Evolutionary conservation across 2,329 filamentous ascomycete genomes (phyloP).

Genomic region (Ophiocordyceps camponoti-leonardi): DNA sequence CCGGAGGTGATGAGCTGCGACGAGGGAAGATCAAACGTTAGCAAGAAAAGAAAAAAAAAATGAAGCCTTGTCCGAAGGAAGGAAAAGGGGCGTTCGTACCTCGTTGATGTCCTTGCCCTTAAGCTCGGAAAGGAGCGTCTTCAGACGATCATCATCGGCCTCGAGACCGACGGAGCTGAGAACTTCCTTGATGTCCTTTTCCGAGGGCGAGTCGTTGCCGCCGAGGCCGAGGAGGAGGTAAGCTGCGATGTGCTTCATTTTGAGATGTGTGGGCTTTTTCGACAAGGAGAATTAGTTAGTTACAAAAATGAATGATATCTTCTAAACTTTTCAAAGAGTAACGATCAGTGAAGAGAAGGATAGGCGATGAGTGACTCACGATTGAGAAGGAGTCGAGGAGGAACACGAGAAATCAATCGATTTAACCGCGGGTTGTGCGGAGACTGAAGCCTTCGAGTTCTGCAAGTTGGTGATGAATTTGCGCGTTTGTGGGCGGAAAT

Average conservation of each 20-base stretch:
- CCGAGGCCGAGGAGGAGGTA: slow-evolving; percentile 93
- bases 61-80: no score
- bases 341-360: no score
- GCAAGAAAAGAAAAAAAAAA: background rate
- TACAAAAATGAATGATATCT: no score
- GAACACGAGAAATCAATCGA: slow-evolving; percentile 97
- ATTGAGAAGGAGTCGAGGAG: slow-evolving; percentile 8
- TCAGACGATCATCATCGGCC: slow-evolving; percentile 72
- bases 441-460: slow-evolving; percentile 99
- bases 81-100: slow-evolving; percentile 34
- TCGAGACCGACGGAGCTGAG: slow-evolving; percentile 92
- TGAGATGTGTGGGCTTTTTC: slow-evolving; percentile 22
- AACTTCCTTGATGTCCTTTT: slow-evolving; percentile 71
- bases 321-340: no score
- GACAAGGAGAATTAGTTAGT: background rate
- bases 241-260: slow-evolving; percentile 99
- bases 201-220: slow-evolving; percentile 80
- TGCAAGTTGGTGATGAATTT: background rate
- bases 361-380: no score
- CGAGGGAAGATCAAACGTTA: background rate
- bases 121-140: slow-evolving; percentile 78
- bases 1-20: slow-evolving; percentile 77
- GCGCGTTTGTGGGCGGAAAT: background rate
- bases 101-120: slow-evolving; percentile 85
- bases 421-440: slow-evolving; percentile 97